phyloP scores from a whole-genome alignment of 208 protist genomes.

The Herpetomonas samuelpessoai region DNA sequence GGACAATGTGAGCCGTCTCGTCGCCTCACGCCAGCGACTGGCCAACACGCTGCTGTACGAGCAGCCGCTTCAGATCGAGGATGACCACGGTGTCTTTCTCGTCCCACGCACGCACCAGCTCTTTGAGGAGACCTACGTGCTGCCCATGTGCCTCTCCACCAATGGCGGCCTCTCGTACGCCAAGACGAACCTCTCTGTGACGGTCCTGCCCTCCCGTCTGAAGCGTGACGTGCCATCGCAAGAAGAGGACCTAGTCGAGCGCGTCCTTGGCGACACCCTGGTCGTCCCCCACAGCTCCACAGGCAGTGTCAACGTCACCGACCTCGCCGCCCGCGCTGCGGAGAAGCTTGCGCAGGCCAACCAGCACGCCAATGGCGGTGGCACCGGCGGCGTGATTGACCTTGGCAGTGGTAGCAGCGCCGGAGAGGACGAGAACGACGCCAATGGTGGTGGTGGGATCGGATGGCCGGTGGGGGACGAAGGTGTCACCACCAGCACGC shows the following conservation, averaged over 20 bases:
- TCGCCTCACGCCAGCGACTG: constrained; percentile 25
- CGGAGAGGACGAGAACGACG: no score
- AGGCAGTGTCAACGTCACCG: constrained; percentile 47
- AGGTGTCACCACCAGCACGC: not conserved
- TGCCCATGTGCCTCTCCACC: constrained; percentile 49
- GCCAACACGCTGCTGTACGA: constrained; percentile 54
- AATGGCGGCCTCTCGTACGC: constrained; percentile 42
- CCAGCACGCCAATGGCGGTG: not conserved
- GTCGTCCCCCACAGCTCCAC: constrained; percentile 45
- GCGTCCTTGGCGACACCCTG: constrained; percentile 49
- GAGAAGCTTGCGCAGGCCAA: not conserved
- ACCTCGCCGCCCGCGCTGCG: constrained; percentile 5
- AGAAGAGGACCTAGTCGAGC: constrained; percentile 32
- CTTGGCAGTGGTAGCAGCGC: not conserved
- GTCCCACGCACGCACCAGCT: constrained; percentile 37
- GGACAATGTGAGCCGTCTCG: not conserved
- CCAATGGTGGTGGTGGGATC: not conserved
- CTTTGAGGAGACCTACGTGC: constrained; percentile 15
- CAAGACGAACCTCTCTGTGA: constrained; percentile 25
- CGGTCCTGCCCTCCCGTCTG: constrained; percentile 38
- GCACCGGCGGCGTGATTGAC: not conserved
- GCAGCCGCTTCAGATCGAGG: constrained; percentile 49
- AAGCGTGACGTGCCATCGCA: constrained; percentile 29
- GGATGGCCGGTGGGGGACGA: not conserved
- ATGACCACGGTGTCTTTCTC: constrained; percentile 58